Conservation (phyloP, 1,139 yeast genomes). For the Sugiyamaella pinicola region DNA sequence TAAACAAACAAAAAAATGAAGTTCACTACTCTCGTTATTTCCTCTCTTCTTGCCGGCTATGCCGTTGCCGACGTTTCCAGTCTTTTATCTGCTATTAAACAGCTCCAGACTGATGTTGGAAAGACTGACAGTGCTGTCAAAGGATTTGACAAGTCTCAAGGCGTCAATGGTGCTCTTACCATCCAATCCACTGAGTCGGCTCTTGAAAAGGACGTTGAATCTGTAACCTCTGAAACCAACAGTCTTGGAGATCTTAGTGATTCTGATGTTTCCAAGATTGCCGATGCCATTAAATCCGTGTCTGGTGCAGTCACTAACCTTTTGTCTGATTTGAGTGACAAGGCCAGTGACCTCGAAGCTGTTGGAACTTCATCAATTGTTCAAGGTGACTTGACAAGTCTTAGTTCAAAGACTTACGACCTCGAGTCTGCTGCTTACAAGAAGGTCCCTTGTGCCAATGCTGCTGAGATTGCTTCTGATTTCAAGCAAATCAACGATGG, state of each 20-base stretch:
- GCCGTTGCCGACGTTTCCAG: conserved; percentile 19
- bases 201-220: conserved; percentile 20
- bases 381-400: conserved; percentile 25
- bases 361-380: conserved; percentile 32
- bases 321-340: conserved; percentile 26
- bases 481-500: conserved; percentile 21
- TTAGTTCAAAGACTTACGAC: conserved; percentile 22
- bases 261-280: conserved; percentile 19
- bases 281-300: conserved; percentile 20
- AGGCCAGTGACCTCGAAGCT: conserved; percentile 30
- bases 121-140: conserved; percentile 22
- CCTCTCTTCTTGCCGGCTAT: conserved; percentile 6
- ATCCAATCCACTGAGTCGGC: conserved; percentile 23
- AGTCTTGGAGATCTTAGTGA: conserved; percentile 15
- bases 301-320: conserved; percentile 24
- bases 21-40: conserved; percentile 14
- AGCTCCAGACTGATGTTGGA: conserved; percentile 22
- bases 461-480: conserved; percentile 4
- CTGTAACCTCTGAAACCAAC: conserved; percentile 21
- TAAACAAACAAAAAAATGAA: conserved; percentile 6
- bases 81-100: conserved; percentile 20
- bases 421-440: conserved; percentile 25
- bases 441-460: conserved; percentile 21
- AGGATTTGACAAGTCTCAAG: conserved; percentile 25
- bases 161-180: conserved; percentile 31